Percentiles rank a stretch among this genome's conserved stretches.
These are phyloP conservation scores for Sporisorium graminicola DNA, from an alignment of 1,284 basidiomycete genomes.

Conservation along the genomic window DNA sequence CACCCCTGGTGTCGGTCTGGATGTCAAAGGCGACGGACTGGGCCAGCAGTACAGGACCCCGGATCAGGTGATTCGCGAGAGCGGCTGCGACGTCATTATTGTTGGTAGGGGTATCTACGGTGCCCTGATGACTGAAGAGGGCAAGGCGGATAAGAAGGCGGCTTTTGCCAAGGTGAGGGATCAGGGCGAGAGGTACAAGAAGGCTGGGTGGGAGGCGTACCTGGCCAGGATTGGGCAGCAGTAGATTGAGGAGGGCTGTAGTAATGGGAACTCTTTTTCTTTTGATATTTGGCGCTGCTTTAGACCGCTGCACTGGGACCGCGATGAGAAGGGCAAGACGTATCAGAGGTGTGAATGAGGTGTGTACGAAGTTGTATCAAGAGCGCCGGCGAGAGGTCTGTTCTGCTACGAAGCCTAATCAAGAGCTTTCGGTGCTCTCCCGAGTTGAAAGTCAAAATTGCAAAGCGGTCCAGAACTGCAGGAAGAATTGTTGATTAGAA, in stretches of 20 bases:
- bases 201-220: conserved; percentile 93
- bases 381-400: background rate
- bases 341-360: background rate
- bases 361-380: background rate
- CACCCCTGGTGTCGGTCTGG: conserved; percentile 92
- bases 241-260: background rate
- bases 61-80: conserved; percentile 82
- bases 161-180: conserved; percentile 73
- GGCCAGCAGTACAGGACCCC: conserved; percentile 98
- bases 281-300: background rate
- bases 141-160: conserved; percentile 71
- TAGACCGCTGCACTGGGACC: background rate
- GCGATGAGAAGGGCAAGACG: background rate
- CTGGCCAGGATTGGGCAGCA: conserved; percentile 71
- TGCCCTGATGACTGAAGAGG: conserved; percentile 71
- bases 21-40: conserved; percentile 84
- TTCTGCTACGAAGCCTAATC: too few species aligned
- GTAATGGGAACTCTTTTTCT: background rate
- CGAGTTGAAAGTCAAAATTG: background rate
- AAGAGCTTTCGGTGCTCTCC: too few species aligned
- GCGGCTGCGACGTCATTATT: conserved; percentile 97
- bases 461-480: background rate
- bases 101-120: conserved; percentile 96
- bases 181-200: conserved; percentile 85
- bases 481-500: background rate